phyloP scores from a whole-genome alignment of 768 basidiomycete species.

The Boletus pseudopeckii region DNA sequence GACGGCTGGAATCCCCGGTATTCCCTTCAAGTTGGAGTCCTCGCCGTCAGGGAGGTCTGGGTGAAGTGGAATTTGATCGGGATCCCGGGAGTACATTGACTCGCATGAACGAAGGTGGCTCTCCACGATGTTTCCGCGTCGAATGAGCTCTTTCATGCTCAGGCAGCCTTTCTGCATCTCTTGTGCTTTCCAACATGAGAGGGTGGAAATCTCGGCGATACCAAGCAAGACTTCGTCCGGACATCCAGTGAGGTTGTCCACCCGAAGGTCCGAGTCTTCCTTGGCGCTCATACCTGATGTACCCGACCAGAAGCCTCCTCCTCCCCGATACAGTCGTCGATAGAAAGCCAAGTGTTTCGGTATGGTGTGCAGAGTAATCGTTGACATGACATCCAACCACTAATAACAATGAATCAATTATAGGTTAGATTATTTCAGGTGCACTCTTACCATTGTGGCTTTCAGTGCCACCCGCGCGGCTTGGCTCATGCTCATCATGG shows the following conservation, averaged over 20 bases:
- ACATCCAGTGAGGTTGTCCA: constrained; percentile 73
- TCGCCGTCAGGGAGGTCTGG: constrained; percentile 33
- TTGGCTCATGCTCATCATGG: constrained; percentile 52
- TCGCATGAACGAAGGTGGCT: constrained; percentile 51
- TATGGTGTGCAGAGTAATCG: constrained; percentile 54
- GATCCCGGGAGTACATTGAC: constrained; percentile 27
- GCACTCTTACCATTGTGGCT: constrained; percentile 61
- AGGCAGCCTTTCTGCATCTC: constrained; percentile 63
- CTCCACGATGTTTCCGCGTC: constrained; percentile 71
- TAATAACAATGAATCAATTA: constrained; percentile 32
- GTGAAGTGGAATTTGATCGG: constrained; percentile 39
- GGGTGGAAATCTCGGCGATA: constrained; percentile 67
- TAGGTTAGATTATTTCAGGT: not conserved
- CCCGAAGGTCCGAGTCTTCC: constrained; percentile 47
- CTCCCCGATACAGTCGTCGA: constrained; percentile 59
- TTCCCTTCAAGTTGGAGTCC: constrained; percentile 21
- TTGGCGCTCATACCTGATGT: constrained; percentile 26
- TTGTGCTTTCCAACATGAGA: constrained; percentile 71
- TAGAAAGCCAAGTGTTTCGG: constrained; percentile 67
- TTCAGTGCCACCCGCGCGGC: constrained; percentile 61
- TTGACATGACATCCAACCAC: constrained; percentile 80
- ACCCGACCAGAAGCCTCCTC: constrained; percentile 44
- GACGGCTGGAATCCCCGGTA: constrained; percentile 28
- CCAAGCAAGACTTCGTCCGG: constrained; percentile 76
- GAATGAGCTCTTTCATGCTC: constrained; percentile 71